Conservation (phyloP, 2,329 filamentous ascomycete species). For the Stachybotrys chartarum region DNA sequence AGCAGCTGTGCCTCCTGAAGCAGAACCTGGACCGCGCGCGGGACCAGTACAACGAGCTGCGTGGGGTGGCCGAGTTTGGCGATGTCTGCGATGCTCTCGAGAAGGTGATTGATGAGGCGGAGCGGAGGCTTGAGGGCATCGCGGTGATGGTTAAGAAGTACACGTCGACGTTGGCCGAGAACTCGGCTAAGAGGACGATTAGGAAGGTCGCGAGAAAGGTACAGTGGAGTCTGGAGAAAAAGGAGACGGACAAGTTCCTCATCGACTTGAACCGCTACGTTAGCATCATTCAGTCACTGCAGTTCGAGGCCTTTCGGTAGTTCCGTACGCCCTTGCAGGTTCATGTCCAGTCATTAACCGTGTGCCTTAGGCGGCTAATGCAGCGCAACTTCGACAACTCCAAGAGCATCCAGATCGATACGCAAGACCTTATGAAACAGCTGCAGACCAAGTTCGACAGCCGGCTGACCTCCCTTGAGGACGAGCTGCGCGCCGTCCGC, state of each 20-base stretch:
- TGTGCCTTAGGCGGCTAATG: not conserved
- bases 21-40: not conserved
- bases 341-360: not conserved
- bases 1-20: not conserved
- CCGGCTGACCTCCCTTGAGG: not conserved
- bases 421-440: not conserved
- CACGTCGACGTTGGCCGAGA: not conserved
- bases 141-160: not conserved
- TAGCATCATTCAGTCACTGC: not conserved
- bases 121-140: not conserved
- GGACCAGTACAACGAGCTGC: not conserved
- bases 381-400: not conserved
- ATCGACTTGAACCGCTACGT: not conserved
- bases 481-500: not conserved
- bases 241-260: not conserved
- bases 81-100: not conserved
- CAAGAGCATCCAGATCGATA: not conserved
- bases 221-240: not conserved
- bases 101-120: not conserved
- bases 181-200: not conserved
- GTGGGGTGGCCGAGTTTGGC: not conserved
- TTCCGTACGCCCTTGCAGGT: not conserved
- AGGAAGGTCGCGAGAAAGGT: not conserved
- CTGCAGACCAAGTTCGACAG: not conserved
- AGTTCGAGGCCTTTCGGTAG: not conserved